Evolutionary conservation across 2,329 filamentous ascomycete species (phyloP).

Genomic region (Phyllosticta paracitricarpa): DNA sequence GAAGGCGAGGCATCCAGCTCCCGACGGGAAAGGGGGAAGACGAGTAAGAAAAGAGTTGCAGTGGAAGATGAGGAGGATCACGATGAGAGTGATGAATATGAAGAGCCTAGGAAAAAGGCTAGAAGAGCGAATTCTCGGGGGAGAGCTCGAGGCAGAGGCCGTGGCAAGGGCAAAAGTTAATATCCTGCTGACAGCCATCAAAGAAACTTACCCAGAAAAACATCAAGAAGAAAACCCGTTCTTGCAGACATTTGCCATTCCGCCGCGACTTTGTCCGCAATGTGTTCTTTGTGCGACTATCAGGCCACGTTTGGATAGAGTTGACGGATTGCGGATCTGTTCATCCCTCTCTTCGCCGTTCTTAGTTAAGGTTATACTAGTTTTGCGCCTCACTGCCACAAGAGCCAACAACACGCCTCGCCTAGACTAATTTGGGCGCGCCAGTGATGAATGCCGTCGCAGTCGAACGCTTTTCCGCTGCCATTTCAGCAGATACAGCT

Average conservation of each 20-base stretch:
- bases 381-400: not conserved
- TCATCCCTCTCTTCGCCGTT: not conserved
- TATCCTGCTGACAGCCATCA: not conserved
- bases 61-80: not conserved
- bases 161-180: not conserved
- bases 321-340: not conserved
- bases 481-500: not conserved
- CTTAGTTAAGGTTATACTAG: not conserved
- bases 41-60: not conserved
- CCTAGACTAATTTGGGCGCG: not conserved
- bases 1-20: not conserved
- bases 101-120: conserved; percentile 2
- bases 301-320: not conserved
- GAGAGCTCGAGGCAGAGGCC: not conserved
- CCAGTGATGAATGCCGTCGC: not conserved
- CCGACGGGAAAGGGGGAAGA: not conserved
- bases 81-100: not conserved
- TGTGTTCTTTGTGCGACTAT: not conserved
- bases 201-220: not conserved
- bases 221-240: not conserved
- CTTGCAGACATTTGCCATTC: not conserved
- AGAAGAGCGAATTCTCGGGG: not conserved
- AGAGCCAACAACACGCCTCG: not conserved
- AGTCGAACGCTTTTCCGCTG: not conserved
- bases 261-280: not conserved